These are phyloP conservation scores for Vitis hybrid DNA, from an alignment of 177 flowering plant species.

Conservation along the genomic window DNA sequence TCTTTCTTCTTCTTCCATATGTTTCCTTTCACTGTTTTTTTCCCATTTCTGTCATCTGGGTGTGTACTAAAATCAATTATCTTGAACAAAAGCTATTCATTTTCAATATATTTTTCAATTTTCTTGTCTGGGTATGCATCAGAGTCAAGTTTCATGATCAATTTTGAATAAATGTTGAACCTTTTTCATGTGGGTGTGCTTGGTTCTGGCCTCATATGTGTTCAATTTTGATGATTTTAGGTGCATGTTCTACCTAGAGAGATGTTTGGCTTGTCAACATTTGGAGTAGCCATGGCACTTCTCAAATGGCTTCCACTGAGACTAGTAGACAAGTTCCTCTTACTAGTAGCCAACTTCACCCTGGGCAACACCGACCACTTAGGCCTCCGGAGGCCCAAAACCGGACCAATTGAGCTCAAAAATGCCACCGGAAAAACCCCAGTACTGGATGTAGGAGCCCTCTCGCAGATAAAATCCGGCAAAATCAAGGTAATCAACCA, in stretches of 20 bases:
- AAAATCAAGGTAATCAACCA: constrained; percentile 67
- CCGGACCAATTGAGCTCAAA: constrained; percentile 93
- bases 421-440: constrained; percentile 90
- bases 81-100: neutral
- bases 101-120: neutral
- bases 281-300: constrained; percentile 79
- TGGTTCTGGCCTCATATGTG: neutral
- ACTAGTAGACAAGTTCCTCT: constrained; percentile 70
- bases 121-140: constrained; percentile 1
- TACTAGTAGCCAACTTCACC: constrained; percentile 49
- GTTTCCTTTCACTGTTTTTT: neutral
- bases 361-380: constrained; percentile 72
- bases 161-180: too few species aligned
- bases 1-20: neutral
- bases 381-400: constrained; percentile 83
- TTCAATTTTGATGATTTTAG: constrained; percentile 29
- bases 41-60: neutral
- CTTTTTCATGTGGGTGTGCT: too few species aligned
- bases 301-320: constrained; percentile 78
- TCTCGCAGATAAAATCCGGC: constrained; percentile 70
- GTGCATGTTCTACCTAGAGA: constrained; percentile 93
- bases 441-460: constrained; percentile 86
- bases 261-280: constrained; percentile 83
- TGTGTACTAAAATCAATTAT: neutral
- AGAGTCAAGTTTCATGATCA: neutral